A percentile compares a stretch with the other conserved stretches of the same genome.
Conservation (phyloP, 176 grass and related monocot species). For the Alloteropsis semialata region DNA sequence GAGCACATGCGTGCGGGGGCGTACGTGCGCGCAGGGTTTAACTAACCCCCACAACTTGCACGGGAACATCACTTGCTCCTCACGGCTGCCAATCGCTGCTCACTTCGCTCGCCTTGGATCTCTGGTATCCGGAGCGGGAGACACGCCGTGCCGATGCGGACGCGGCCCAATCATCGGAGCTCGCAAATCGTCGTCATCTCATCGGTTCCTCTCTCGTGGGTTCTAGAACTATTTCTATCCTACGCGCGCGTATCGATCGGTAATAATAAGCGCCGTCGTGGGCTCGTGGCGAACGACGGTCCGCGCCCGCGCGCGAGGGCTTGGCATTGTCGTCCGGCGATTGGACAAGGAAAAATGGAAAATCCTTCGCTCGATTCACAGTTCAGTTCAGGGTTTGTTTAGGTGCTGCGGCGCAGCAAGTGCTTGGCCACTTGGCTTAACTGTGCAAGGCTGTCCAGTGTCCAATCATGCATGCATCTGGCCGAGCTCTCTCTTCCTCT, state of each 20-base stretch:
- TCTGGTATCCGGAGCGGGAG: background rate
- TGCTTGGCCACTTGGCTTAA: background rate
- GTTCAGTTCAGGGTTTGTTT: background rate
- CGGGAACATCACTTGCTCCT: background rate
- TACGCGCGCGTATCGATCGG: background rate
- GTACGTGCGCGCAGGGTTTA: background rate
- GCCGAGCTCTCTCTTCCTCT: background rate
- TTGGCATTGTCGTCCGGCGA: background rate
- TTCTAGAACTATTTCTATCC: background rate
- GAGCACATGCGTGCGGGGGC: background rate
- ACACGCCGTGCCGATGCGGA: background rate
- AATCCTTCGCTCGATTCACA: background rate
- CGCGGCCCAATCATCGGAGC: background rate
- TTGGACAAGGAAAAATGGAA: background rate
- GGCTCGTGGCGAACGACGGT: no score
- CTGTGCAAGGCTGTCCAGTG: conserved; percentile 13
- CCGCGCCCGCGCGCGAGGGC: no score
- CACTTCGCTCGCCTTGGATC: background rate
- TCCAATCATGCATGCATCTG: background rate
- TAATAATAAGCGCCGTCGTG: background rate
- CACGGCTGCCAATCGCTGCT: background rate
- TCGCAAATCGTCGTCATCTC: background rate
- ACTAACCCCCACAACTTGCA: background rate
- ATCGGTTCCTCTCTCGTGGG: background rate
- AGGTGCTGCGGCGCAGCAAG: background rate